Evolutionary conservation across 2,329 filamentous ascomycete species (phyloP).

Genomic region (Fusarium pseudoanthophilum): DNA sequence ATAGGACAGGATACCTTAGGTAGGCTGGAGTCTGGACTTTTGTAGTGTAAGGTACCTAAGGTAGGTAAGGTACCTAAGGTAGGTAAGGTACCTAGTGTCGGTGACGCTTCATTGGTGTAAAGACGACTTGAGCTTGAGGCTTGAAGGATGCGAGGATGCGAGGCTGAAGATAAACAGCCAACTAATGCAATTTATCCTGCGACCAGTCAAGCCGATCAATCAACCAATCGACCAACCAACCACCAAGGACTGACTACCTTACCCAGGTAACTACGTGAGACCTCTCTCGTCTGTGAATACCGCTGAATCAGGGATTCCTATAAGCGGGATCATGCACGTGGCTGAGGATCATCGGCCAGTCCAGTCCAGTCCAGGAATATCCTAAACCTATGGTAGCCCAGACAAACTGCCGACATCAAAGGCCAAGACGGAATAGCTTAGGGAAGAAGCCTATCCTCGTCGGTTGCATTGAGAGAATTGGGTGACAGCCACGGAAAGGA

Average conservation of each 20-base stretch:
- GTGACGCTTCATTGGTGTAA: conserved; percentile 30
- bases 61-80: background rate
- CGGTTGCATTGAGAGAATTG: conserved; percentile 10
- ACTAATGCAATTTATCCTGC: conserved; percentile 6
- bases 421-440: background rate
- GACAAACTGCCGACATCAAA: background rate
- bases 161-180: conserved; percentile 32
- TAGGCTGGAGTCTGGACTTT: background rate
- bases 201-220: conserved; percentile 14
- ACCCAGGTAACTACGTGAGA: conserved; percentile 27
- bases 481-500: conserved; percentile 8
- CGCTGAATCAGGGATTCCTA: conserved; percentile 34
- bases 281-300: conserved; percentile 24
- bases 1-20: background rate
- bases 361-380: background rate
- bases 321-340: conserved; percentile 35
- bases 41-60: background rate
- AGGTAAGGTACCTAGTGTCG: background rate
- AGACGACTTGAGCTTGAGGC: conserved; percentile 7
- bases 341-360: conserved; percentile 26
- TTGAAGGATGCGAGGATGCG: conserved; percentile 16
- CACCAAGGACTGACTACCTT: background rate
- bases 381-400: background rate
- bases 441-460: background rate
- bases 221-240: background rate